Evolutionary conservation across 2,329 filamentous ascomycete genomes (phyloP), one percentile per base, ranked within the genome.

Genomic region (Colletotrichum australisinense): DNA sequence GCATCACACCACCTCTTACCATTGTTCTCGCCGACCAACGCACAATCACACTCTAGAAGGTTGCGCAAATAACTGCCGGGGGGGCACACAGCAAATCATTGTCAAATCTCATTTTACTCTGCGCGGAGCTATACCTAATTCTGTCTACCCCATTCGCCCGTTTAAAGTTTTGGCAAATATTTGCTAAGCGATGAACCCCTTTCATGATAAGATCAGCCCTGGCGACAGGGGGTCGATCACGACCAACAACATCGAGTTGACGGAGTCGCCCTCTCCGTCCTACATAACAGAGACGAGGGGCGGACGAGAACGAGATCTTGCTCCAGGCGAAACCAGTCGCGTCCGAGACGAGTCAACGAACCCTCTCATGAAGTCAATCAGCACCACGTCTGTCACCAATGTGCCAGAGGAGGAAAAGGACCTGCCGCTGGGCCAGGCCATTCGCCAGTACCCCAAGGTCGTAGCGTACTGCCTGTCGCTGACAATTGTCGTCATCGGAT

Each of bases 401-500:
- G 63, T 22, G 26, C 5, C 28, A 2, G n/a, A 52, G 4, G 69
- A 71, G 22, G 65, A 75, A 0, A 75, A 78, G 38, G 38, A 42
- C 0, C 64, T 81, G 14, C 76, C 78, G 0, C 68, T 81, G 0
- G 74, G 79, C 0, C 67, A 80, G 49, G 79, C 78, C 12, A 73
- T 81, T 0, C 76, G 75, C 19, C 65, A 52, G 0, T 80, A 80
- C 28, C 80, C 80, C 19, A 80, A 78, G 16, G 62, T 81, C 1
- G 75, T 76, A 4, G 75, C 57, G 0, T 81, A 78, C 35, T 79
- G 77, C 11, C 62, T 81, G 1, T 76, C 72, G 14, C 76, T 81
- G 58, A 76, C 78, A 2, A 70, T 80, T 2, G 76, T 78, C 6
- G 72, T 81, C 3, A 67, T 80, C 19, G 79, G 79, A n/a, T 81